phyloP scores from a whole-genome alignment of 1,139 yeast genomes.

The Hansenula lynferdii region DNA sequence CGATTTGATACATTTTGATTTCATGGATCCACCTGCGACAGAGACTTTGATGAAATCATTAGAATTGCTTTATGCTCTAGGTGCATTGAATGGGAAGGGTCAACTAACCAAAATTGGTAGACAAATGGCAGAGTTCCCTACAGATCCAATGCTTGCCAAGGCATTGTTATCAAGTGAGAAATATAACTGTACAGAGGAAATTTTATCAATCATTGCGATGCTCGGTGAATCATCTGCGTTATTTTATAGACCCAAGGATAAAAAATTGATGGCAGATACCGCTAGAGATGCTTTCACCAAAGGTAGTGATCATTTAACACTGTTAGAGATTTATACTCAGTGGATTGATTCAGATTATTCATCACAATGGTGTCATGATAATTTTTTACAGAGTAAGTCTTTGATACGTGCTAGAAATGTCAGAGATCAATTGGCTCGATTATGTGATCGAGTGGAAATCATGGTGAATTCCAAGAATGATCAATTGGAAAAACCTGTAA shows the following conservation, averaged over 20 bases:
- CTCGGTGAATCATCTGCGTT: conserved; percentile 74
- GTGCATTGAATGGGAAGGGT: conserved; percentile 82
- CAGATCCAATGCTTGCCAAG: conserved; percentile 86
- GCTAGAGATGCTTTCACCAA: conserved; percentile 51
- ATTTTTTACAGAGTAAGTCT: conserved; percentile 73
- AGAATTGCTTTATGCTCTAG: conserved; percentile 76
- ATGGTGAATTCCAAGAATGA: conserved; percentile 18
- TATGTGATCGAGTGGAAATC: conserved; percentile 58
- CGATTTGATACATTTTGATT: conserved; percentile 78
- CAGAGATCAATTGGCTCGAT: conserved; percentile 59
- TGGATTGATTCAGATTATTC: conserved; percentile 76
- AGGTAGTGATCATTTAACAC: conserved; percentile 71
- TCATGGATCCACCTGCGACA: conserved; percentile 80
- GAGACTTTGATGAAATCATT: conserved; percentile 71
- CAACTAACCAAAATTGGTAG: conserved; percentile 74
- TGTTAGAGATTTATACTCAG: conserved; percentile 67
- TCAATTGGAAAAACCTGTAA: conserved; percentile 9
- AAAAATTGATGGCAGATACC: conserved; percentile 59
- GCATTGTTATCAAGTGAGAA: conserved; percentile 60
- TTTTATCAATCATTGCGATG: conserved; percentile 73
- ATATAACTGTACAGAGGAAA: conserved; percentile 57
- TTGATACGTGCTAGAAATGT: conserved; percentile 68
- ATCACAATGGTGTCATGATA: conserved; percentile 82
- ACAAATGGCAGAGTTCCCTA: conserved; percentile 88
- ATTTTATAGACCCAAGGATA: conserved; percentile 71